Evolutionary conservation across 2,329 filamentous ascomycete genomes (phyloP), one percentile per base, ranked within the genome.

Genomic region (Thyridium curvatum): DNA sequence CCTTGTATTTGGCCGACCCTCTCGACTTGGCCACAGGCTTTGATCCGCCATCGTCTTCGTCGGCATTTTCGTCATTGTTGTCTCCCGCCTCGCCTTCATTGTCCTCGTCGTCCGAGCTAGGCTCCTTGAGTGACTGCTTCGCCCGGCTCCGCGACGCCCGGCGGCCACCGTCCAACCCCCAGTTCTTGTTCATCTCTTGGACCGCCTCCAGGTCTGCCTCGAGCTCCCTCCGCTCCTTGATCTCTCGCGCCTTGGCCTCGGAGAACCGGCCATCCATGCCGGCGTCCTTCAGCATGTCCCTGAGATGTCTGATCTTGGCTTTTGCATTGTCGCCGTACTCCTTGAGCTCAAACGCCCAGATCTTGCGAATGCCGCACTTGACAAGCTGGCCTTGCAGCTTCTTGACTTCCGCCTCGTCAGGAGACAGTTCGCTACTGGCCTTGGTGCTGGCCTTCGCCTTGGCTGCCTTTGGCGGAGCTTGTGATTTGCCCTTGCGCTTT

Each of bases 221-320:
- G 29, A 98, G 71, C 62, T 98, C 91, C 38, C 91, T 74, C 53
- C 76, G 72, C 63, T 95, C 91, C 57, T 88, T 93, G 57, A 97
- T 96, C 60, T 87, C 81, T 17, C 74, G 79, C 1, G 91, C 91
- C 53, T 85, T 91, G 32, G 88, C 82, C 51, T 85, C 76, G 1
- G 87, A 94, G 61, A 88, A 96, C 13, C 91, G 79, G 0, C 90
- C 91, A 2, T 80, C 81, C 86, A 97, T 96, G 28, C 91, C 93
- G 4, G 80, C 71, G 21, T 94, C 88, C 28, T 72, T 72, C 18
- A 98, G 72, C 82, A 94, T 84, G 10, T 66, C 66, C 55, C 79
- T 86, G 8, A 98, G 71, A 56, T 96, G 87, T 38, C 72, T 72
- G 45, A 96, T 86, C 68, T 95, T 96, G 36, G 79, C 86, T 44